phyloP scores from a whole-genome alignment of 2,329 filamentous ascomycete genomes.

The Diatrype stigma region DNA sequence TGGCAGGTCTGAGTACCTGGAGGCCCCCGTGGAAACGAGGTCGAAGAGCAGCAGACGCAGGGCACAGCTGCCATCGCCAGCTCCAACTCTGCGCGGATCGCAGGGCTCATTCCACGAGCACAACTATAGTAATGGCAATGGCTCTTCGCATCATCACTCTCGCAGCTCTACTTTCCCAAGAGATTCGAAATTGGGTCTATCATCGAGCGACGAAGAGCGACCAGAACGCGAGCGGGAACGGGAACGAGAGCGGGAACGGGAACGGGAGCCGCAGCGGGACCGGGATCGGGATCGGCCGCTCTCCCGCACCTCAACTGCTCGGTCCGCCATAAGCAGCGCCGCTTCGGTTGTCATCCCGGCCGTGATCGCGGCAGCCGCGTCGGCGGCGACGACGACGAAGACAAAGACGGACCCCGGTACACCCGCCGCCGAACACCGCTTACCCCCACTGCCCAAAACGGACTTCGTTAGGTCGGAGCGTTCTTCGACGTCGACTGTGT shows the following conservation, averaged over 20 bases:
- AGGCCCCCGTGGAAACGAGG: conserved; percentile 11
- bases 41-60: conserved; percentile 13
- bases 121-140: no score
- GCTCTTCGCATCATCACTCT: conserved; percentile 18
- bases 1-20: conserved; percentile 16
- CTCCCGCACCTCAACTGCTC: conserved; percentile 23
- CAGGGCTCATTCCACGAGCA: conserved; percentile 20
- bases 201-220: conserved; percentile 17
- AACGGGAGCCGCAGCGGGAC: no score
- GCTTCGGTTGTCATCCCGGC: conserved; percentile 15
- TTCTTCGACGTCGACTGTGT: conserved; percentile 15
- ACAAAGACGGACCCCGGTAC: conserved; percentile 5
- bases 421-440: conserved; percentile 11
- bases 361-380: conserved; percentile 9
- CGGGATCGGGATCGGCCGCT: no score
- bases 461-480: conserved; percentile 13
- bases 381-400: no score
- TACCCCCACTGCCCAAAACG: conserved; percentile 12
- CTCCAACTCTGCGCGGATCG: conserved; percentile 20
- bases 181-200: conserved; percentile 18
- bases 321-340: conserved; percentile 10
- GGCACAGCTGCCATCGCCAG: conserved; percentile 21
- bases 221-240: no score
- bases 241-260: no score
- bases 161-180: conserved; percentile 27